These are phyloP conservation scores for Dujonia santamariae DNA, from an alignment of 1,139 yeast species.

Conservation along the genomic window DNA sequence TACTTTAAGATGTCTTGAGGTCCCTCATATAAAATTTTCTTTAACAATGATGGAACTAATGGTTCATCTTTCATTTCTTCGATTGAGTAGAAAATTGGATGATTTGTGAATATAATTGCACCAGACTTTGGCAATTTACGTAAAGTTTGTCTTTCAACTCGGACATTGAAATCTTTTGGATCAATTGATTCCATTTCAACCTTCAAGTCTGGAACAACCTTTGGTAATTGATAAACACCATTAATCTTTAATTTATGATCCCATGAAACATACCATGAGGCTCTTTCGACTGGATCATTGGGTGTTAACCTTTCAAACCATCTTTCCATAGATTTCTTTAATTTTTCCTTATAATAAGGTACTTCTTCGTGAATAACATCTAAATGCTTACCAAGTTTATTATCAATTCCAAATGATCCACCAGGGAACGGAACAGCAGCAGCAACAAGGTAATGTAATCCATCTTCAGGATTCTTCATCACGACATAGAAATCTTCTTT, in stretches of 20 bases:
- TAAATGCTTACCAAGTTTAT: conserved; percentile 57
- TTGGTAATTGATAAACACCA: conserved; percentile 49
- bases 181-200: conserved; percentile 31
- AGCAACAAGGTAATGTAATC: conserved; percentile 61
- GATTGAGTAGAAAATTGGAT: conserved; percentile 65
- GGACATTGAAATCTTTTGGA: conserved; percentile 48
- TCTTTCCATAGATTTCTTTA: conserved; percentile 70
- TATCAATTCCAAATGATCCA: conserved; percentile 61
- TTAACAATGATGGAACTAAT: conserved; percentile 60
- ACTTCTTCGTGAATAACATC: conserved; percentile 69
- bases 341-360: conserved; percentile 66
- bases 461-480: conserved; percentile 50
- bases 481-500: conserved; percentile 73
- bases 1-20: conserved; percentile 64
- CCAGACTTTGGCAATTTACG: conserved; percentile 46
- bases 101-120: conserved; percentile 58
- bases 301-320: conserved; percentile 65
- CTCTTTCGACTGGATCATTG: conserved; percentile 64
- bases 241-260: conserved; percentile 60
- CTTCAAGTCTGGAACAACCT: conserved; percentile 26
- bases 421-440: conserved; percentile 82
- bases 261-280: conserved; percentile 74
- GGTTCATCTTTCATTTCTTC: conserved; percentile 83
- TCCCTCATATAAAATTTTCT: conserved; percentile 61
- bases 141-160: conserved; percentile 57